Evolutionary conservation across 768 basidiomycete genomes (phyloP), one percentile per base, ranked within the genome.

Genomic region (Plicaturopsis crispa): DNA sequence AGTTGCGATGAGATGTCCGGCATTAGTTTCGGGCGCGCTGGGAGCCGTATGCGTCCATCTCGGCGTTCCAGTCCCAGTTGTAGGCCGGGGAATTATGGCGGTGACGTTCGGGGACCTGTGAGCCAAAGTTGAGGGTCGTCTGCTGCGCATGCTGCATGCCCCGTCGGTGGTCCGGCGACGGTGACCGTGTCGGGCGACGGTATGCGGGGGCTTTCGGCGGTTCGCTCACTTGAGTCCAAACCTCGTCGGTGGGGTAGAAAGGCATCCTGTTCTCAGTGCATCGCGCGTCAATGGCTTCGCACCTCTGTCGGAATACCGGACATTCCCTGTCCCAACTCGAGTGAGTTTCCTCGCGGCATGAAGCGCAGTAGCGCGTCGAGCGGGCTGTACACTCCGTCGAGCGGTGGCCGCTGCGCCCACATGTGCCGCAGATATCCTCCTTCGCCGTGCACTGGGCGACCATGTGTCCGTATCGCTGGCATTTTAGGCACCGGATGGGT

Each of bases 401-500:
- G 6, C 1, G 6, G 17, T 42, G 40, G 1, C 38, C 14, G 8
- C 18, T 10, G 16, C 41, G 8, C 2, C 37, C 49, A 30, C 52
- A 53, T 10, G 39, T 47, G 4, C 45, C 48, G 35, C 49, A 51
- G 21, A 33, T 39, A 5, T 45, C 47, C 8, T 28, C 24, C 0
- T 23, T 22, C 0, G 17, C 12, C 13, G 24, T 33, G 36, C 54
- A 58, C 11, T 42, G 36, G 12, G 33, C 33, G 5, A 47, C 52
- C 3, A 48, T 28, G 31, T 55, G 52, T 0, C 41, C 40, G 39
- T 31, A 4, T 6, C 24, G 39, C 48, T 59, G 57, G 37, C 57
- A 61, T 16, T 54, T 53, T 14, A 50, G 18, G 48, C 59, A 61
- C 6, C 47, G 39, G 17, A 19, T 20, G 7, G 51, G 55, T 33